A percentile compares a stretch with the other conserved stretches of the same genome.
Conservation (phyloP, 495 filamentous ascomycete species). For the Penicillium mononematosum region DNA sequence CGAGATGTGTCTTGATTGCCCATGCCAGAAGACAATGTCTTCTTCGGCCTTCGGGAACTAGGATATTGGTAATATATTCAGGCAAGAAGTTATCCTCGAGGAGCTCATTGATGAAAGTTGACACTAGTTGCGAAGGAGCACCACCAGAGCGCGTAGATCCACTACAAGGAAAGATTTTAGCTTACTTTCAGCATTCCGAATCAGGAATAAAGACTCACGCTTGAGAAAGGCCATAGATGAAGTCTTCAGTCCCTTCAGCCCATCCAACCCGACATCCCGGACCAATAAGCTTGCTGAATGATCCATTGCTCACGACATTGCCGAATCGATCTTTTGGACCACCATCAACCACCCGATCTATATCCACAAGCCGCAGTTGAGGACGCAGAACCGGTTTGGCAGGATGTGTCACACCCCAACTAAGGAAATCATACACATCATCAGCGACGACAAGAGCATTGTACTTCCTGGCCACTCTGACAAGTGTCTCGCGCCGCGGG, state of each 20-base stretch:
- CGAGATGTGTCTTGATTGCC: conserved; percentile 50
- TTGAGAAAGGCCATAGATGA: conserved; percentile 56
- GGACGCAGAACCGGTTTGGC: too few relatives aligned
- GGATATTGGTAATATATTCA: conserved; percentile 41
- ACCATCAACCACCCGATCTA: conserved; percentile 54
- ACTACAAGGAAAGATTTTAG: not conserved
- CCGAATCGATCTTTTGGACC: conserved; percentile 53
- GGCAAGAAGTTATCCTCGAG: conserved; percentile 47
- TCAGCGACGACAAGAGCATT: conserved; percentile 68
- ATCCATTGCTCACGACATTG: conserved; percentile 67
- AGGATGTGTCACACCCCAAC: conserved; percentile 44
- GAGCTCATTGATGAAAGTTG: conserved; percentile 59
- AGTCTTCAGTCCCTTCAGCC: conserved; percentile 60
- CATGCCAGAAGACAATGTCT: conserved; percentile 48
- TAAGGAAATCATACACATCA: conserved; percentile 76
- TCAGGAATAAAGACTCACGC: conserved; percentile 41
- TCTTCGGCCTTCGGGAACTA: conserved; percentile 47
- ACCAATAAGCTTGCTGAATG: conserved; percentile 67
- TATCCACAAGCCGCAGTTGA: conserved; percentile 62
- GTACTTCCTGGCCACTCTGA: conserved; percentile 57
- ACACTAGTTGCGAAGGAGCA: conserved; percentile 63
- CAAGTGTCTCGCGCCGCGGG: conserved; percentile 49
- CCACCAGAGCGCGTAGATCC: conserved; percentile 63
- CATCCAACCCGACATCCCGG: conserved; percentile 71
- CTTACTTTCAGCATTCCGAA: not conserved